Evolutionary conservation across 805 yeast genomes (phyloP), one percentile per base, ranked within the genome.

Genomic region (Teunomyces stri): DNA sequence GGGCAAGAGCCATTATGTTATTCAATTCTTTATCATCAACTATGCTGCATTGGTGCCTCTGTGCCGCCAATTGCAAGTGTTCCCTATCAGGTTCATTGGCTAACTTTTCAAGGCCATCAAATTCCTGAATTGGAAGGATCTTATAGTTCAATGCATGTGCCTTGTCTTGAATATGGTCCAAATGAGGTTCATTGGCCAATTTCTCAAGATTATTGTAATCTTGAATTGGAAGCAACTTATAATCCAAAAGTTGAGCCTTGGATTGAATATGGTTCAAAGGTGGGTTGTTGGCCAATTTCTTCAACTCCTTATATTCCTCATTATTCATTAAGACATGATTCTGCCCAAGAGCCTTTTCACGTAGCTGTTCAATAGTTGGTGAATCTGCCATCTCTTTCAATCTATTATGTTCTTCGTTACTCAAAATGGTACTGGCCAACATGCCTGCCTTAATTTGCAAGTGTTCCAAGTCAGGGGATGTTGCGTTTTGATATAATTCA

Each of bases 1-100:
- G 46, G 1, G 57, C 62, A 16, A 49, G 34, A 38, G 45, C 46
- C 20, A 51, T 46, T 45, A 60, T 47, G 3, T 40, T 29, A 16
- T 41, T 35, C 21, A 44, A 47, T 12, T 49, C 47, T 3, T 36
- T 18, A 4, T 45, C 44, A 3, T 39, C 44, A 16, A 50, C 34
- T 11, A 50, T 31, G 2, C 52, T 31, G 45, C 40, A 39, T 3
- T 48, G 44, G 20, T 27, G 44, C 12, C 42, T 45, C 16, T 40
- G 39, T 10, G 57, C 57, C 15, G 20, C 22, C 21, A 16, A 6
- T 15, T 20, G 5, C 35, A 37, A 15, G 28, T 64, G 63, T 2
- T 55, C 62, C n/a, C 61, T 31, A 16, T 49, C 56, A 6, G 74
- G 72, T 12, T 49, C 43, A 33, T 56, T 42, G 1, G 54, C 58